Evolutionary conservation across 768 basidiomycete genomes (phyloP).

Genomic region (Termitomyces sp.): DNA sequence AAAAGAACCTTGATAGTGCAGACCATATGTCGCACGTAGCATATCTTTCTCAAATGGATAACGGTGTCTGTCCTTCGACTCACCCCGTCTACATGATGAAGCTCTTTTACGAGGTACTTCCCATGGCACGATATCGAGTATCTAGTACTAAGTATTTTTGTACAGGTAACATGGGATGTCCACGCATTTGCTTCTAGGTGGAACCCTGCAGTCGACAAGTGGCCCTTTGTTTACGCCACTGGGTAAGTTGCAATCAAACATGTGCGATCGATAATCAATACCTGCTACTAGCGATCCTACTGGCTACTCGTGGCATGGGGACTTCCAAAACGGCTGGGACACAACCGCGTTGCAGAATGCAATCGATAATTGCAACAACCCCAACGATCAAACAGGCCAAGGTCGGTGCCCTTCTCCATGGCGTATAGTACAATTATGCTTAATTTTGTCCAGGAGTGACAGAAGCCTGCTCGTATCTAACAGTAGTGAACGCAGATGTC

Average conservation of each 20-base stretch:
- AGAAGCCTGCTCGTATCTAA: constrained; percentile 39
- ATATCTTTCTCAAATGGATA: constrained; percentile 34
- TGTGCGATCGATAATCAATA: background rate
- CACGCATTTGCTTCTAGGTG: constrained; percentile 33
- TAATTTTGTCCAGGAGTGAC: constrained; percentile 27
- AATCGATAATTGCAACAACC: constrained; percentile 44
- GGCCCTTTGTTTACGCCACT: constrained; percentile 46
- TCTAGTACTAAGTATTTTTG: background rate
- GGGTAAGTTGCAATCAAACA: constrained; percentile 27
- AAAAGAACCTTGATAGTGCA: constrained; percentile 37
- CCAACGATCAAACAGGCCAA: constrained; percentile 33
- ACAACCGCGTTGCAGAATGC: constrained; percentile 42
- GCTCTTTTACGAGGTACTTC: constrained; percentile 35
- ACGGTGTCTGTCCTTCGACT: constrained; percentile 35
- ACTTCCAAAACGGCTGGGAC: constrained; percentile 55
- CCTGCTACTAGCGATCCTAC: constrained; percentile 43
- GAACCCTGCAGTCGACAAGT: constrained; percentile 30
- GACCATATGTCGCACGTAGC: constrained; percentile 37
- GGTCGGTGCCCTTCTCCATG: constrained; percentile 11
- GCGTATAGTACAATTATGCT: background rate
- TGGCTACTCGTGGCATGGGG: constrained; percentile 47
- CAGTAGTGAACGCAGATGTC: constrained; percentile 25
- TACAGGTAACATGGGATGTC: constrained; percentile 39
- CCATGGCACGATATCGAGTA: background rate
- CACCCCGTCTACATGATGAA: constrained; percentile 40